These are phyloP conservation scores for Naematelia aurantialba DNA, from an alignment of 768 basidiomycete species.

Conservation along the genomic window DNA sequence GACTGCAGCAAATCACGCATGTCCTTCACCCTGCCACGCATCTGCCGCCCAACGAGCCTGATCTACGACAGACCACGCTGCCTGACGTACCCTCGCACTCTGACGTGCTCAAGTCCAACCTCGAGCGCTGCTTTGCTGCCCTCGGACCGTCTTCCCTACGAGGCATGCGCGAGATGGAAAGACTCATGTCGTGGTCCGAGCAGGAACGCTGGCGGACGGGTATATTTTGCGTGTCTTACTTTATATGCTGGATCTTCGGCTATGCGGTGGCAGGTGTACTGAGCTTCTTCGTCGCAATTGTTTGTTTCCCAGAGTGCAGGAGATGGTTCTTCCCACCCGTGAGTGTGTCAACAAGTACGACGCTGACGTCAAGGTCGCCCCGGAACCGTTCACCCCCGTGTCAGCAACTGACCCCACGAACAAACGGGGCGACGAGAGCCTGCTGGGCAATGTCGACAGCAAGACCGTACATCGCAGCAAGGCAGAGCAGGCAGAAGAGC, in stretches of 20 bases:
- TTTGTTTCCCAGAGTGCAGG: slow-evolving; percentile 48
- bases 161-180: slow-evolving; percentile 40
- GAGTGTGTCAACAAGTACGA: slow-evolving; percentile 6
- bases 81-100: slow-evolving; percentile 51
- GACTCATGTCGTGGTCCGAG: slow-evolving; percentile 50
- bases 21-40: slow-evolving; percentile 49
- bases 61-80: slow-evolving; percentile 51
- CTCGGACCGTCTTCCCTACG: slow-evolving; percentile 48
- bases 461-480: slow-evolving; percentile 49
- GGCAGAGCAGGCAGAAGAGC: slow-evolving; percentile 52
- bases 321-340: slow-evolving; percentile 50
- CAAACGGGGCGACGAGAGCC: slow-evolving; percentile 50
- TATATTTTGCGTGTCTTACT: slow-evolving; percentile 48
- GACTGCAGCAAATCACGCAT: slow-evolving; percentile 50
- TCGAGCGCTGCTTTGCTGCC: slow-evolving; percentile 50
- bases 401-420: slow-evolving; percentile 53
- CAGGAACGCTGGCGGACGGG: slow-evolving; percentile 46
- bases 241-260: slow-evolving; percentile 48
- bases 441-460: slow-evolving; percentile 47
- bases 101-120: slow-evolving; percentile 50
- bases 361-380: slow-evolving; percentile 21
- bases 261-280: slow-evolving; percentile 47
- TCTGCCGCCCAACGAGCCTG: slow-evolving; percentile 50
- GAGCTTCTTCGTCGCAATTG: slow-evolving; percentile 44
- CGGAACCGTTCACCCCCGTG: slow-evolving; percentile 47